These are phyloP conservation scores for Lactarius hatsudake DNA, from an alignment of 768 basidiomycete species.

Conservation along the genomic window DNA sequence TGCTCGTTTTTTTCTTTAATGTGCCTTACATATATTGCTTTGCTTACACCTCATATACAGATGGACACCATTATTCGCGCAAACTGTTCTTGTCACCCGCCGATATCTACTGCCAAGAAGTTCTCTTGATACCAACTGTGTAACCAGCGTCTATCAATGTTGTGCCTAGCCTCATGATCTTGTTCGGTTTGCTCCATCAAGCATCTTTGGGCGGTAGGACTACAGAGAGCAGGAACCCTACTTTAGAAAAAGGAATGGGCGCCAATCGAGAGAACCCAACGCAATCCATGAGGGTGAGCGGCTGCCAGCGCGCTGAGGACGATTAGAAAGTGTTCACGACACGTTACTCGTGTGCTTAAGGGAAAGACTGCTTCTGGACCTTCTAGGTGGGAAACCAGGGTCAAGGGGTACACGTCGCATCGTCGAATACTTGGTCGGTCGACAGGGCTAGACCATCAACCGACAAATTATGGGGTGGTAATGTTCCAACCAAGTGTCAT, in stretches of 20 bases:
- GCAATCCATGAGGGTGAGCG: neutral
- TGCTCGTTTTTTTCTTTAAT: neutral
- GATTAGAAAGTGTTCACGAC: neutral
- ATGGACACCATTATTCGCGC: neutral
- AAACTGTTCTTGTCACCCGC: neutral
- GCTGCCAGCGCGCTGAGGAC: neutral
- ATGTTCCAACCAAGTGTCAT: neutral
- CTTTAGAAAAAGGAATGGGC: neutral
- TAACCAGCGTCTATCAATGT: neutral
- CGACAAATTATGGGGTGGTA: neutral
- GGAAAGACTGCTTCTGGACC: neutral
- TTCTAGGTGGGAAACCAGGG: neutral
- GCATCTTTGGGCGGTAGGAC: neutral
- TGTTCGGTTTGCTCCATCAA: neutral
- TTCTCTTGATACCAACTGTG: neutral
- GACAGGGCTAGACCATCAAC: neutral
- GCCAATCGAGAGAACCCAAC: neutral
- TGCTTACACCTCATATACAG: neutral
- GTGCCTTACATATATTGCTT: neutral
- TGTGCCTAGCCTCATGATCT: neutral
- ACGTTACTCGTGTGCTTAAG: neutral
- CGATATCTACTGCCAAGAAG: neutral
- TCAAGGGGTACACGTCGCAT: neutral
- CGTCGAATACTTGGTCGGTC: neutral
- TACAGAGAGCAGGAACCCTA: neutral